Evolutionary conservation across 2,329 filamentous ascomycete species (phyloP).

Genomic region (Periconia sp.): DNA sequence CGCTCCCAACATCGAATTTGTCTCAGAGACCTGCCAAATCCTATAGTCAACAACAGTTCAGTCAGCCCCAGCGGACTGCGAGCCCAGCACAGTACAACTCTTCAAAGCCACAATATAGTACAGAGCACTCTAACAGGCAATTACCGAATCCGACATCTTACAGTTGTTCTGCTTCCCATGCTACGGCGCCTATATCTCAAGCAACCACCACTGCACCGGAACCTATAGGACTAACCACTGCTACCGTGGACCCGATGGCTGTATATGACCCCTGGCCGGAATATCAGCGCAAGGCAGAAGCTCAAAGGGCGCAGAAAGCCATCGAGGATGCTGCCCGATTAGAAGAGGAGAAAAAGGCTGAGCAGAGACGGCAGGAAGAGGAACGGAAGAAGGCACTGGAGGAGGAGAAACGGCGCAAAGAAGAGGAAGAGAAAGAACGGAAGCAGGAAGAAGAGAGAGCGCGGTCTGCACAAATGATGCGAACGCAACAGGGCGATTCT

Average conservation of each 20-base stretch:
- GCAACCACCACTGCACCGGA: conserved; percentile 20
- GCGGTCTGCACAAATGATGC: conserved; percentile 7
- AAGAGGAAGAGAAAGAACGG: conserved; percentile 16
- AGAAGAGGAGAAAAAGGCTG: conserved; percentile 35
- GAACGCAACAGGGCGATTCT: conserved; percentile 7
- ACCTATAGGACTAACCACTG: conserved; percentile 32
- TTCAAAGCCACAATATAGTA: conserved; percentile 16
- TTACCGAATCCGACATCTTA: conserved; percentile 25
- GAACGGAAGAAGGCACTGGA: conserved; percentile 13
- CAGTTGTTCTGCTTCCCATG: conserved; percentile 18
- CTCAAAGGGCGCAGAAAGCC: conserved; percentile 33
- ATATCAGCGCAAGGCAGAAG: conserved; percentile 47
- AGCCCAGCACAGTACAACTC: conserved; percentile 25
- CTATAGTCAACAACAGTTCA: conserved; percentile 15
- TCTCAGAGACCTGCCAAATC: conserved; percentile 26
- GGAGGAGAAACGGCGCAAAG: conserved; percentile 20
- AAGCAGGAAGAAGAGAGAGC: conserved; percentile 19
- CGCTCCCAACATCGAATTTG: conserved; percentile 23
- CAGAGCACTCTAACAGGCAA: conserved; percentile 25
- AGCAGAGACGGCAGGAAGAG: conserved; percentile 16
- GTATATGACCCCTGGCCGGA: conserved; percentile 58
- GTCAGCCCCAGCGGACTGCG: conserved; percentile 27
- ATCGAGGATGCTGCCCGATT: conserved; percentile 36
- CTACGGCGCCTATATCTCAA: conserved; percentile 16
- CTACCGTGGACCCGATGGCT: conserved; percentile 56